These are phyloP conservation scores for Centrapalus pauciflorus DNA, from an alignment of 129 eudicot genomes.

Conservation along the genomic window DNA sequence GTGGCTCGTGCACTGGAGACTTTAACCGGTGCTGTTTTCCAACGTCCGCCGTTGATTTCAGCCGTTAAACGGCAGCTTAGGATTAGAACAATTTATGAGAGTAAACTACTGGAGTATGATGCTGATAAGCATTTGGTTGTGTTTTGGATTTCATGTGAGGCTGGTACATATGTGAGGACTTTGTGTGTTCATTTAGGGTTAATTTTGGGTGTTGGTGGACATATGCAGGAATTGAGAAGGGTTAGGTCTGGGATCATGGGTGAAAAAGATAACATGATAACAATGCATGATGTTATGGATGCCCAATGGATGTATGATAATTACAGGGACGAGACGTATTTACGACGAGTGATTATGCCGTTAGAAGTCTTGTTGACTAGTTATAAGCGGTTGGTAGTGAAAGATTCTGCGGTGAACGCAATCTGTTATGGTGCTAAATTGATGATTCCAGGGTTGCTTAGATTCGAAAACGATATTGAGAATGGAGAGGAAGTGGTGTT, in stretches of 20 bases:
- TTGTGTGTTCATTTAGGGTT: constrained; percentile 71
- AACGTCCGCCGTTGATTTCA: constrained; percentile 62
- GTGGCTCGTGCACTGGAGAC: constrained; percentile 65
- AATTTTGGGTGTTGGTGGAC: constrained; percentile 65
- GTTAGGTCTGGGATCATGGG: constrained; percentile 76
- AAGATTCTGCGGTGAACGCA: constrained; percentile 85
- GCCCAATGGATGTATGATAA: constrained; percentile 68
- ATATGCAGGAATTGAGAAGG: constrained; percentile 75
- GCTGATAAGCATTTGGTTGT: constrained; percentile 58
- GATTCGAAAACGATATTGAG: constrained; percentile 75
- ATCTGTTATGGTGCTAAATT: constrained; percentile 82
- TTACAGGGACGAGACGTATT: constrained; percentile 64
- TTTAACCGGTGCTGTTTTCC: constrained; percentile 62
- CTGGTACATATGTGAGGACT: constrained; percentile 73
- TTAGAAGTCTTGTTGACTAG: constrained; percentile 72
- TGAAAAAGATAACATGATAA: constrained; percentile 74
- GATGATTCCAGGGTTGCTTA: constrained; percentile 79
- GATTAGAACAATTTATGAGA: constrained; percentile 64
- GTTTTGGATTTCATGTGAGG: constrained; percentile 74
- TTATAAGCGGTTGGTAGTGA: constrained; percentile 78
- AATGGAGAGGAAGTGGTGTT: constrained; percentile 80
- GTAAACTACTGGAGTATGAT: constrained; percentile 58
- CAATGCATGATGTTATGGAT: constrained; percentile 81
- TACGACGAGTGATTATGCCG: constrained; percentile 78
- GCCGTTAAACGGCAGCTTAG: constrained; percentile 71